phyloP scores from a whole-genome alignment of 2,329 filamentous ascomycete species.

The Thelonectria olida region DNA sequence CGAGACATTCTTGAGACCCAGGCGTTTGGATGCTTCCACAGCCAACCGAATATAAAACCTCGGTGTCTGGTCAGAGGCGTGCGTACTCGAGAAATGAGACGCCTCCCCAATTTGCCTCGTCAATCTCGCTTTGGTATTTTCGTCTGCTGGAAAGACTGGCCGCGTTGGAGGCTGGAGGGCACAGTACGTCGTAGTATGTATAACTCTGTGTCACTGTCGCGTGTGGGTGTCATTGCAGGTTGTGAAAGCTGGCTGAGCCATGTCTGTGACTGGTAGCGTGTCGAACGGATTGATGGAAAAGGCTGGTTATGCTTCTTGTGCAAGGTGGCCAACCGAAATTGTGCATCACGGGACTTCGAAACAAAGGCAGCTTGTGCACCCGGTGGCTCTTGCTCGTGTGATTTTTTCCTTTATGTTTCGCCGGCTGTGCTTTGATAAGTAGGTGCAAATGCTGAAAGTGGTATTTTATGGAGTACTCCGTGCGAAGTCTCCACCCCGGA shows the following conservation, averaged over 20 bases:
- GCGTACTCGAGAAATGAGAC: background rate
- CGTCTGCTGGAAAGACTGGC: background rate
- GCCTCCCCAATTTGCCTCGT: background rate
- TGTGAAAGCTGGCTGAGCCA: background rate
- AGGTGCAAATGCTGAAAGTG: background rate
- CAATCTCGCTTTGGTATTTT: background rate
- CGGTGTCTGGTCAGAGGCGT: background rate
- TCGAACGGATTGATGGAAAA: background rate
- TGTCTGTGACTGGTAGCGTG: background rate
- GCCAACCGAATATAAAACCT: background rate
- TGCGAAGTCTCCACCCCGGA: background rate
- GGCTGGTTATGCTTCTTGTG: background rate
- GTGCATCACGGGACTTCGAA: background rate
- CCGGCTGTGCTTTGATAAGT: background rate
- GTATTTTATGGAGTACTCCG: background rate
- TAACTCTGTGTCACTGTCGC: background rate
- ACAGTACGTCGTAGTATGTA: no score
- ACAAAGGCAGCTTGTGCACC: background rate
- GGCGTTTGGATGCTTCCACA: background rate
- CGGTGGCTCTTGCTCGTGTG: background rate
- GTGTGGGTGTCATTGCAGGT: background rate
- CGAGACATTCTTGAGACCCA: constrained; percentile 9
- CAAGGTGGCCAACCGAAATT: background rate
- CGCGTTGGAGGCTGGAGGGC: background rate
- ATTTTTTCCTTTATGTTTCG: background rate